Evolutionary conservation across 1,284 basidiomycete genomes (phyloP), one percentile per base, ranked within the genome.

Genomic region (Tranzscheliella williamsii): DNA sequence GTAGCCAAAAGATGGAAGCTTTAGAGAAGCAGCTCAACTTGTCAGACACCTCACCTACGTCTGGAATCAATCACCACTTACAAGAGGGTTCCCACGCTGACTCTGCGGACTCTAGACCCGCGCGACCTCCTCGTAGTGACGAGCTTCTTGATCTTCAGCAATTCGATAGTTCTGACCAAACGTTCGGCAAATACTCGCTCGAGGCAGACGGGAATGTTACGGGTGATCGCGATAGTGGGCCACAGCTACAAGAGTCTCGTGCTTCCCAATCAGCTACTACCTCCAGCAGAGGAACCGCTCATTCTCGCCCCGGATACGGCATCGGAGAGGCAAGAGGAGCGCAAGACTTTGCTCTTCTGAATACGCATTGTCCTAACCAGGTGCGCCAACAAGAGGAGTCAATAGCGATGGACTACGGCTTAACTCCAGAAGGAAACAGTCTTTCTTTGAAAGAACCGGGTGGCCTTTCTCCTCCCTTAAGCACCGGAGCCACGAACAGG

Each of bases 291-390:
- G 46, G 41, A 27, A 55, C 53, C 4, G 34, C 47, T 18, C 38
- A 21, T 11, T 55, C 53, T 7, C 26, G 36, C 13, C 32, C 37
- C 16, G 53, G 32, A 2, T 55, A 55, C 15, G 53, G 53, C 30
- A 46, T 55, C 2, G 53, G 53, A 33, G 53, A 55, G 17, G 46
- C 46, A 23, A 46, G 53, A 20, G 42, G 53, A 12, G 29, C 39
- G 8, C 26, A 55, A 6, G 44, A 49, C 16, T 45, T 55, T 24
- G 20, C 33, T 5, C 27, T 38, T 4, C 22, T 49, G 2, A 33
- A 46, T 4, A 55, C 42, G 15, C 53, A 44, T 23, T 36, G 31
- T 5, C 34, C 46, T 4, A 33, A 41, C 4, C 53, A 55, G 24
- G 37, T 27, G 4, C 42, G 26, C 4, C 46, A 55, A 24, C 45